Evolutionary conservation across 1,284 basidiomycete genomes (phyloP).

Genomic region (Microbotryum violaceum): DNA sequence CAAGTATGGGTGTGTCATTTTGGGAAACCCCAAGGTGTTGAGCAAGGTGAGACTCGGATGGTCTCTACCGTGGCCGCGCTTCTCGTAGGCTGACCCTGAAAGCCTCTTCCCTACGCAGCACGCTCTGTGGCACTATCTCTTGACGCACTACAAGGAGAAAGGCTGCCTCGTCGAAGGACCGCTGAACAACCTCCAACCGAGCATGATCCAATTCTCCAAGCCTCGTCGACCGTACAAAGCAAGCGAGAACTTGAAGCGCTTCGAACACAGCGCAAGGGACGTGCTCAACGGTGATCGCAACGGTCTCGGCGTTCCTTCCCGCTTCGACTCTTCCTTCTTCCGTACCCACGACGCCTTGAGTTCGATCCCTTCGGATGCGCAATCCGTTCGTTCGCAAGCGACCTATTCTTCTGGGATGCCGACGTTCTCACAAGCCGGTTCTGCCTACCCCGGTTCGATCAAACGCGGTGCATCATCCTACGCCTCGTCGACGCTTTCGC

Average conservation of each 20-base stretch:
- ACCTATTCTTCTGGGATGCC: slow-evolving; percentile 85
- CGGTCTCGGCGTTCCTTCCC: slow-evolving; percentile 62
- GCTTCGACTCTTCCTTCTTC: slow-evolving; percentile 90
- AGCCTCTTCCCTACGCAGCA: slow-evolving; percentile 53
- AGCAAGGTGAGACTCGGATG: slow-evolving; percentile 67
- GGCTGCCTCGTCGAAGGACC: slow-evolving; percentile 90
- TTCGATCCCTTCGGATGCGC: slow-evolving; percentile 90
- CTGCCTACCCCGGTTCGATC: slow-evolving; percentile 16
- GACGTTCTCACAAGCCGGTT: slow-evolving; percentile 50
- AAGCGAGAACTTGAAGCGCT: slow-evolving; percentile 27
- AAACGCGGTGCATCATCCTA: slow-evolving; percentile 28
- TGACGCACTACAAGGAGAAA: slow-evolving; percentile 98
- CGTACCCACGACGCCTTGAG: slow-evolving; percentile 87
- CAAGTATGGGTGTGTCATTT: slow-evolving; percentile 94
- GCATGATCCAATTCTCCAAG: slow-evolving; percentile 98
- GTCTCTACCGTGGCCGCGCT: not conserved
- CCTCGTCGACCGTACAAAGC: slow-evolving; percentile 59
- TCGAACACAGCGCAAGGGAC: slow-evolving; percentile 35
- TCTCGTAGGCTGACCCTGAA: not conserved
- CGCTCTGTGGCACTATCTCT: slow-evolving; percentile 93
- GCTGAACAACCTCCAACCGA: slow-evolving; percentile 88
- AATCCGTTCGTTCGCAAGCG: slow-evolving; percentile 87
- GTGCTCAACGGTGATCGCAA: slow-evolving; percentile 14
- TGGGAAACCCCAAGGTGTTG: slow-evolving; percentile 96
- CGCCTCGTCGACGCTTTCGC: slow-evolving; percentile 33